phyloP scores from a whole-genome alignment of 345 rosid genomes.

The Eucalyptus urophylla region DNA sequence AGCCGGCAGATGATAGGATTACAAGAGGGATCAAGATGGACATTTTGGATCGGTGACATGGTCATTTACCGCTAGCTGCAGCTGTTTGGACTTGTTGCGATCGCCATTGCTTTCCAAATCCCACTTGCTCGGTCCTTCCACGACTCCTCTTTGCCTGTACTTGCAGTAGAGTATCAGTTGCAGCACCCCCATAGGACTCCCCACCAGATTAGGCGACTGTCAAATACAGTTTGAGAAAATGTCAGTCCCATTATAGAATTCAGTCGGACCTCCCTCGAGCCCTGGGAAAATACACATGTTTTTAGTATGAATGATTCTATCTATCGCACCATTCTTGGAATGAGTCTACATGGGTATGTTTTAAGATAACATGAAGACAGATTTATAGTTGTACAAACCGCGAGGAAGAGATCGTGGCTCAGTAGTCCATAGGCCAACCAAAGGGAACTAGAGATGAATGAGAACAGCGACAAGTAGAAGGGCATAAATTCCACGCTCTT shows the following conservation, averaged over 20 bases:
- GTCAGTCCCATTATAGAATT: not conserved
- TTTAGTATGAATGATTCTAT: not conserved
- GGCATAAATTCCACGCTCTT: conserved; percentile 95
- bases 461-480: conserved; percentile 68
- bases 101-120: conserved; percentile 23
- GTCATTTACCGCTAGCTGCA: conserved; percentile 4
- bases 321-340: not conserved
- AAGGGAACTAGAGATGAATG: conserved; percentile 54
- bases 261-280: not conserved
- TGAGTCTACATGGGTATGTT: not conserved
- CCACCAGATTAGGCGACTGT: conserved; percentile 73
- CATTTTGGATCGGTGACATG: not conserved
- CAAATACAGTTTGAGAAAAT: not conserved
- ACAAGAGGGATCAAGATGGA: not conserved
- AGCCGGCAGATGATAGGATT: not conserved
- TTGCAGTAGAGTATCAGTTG: conserved; percentile 54
- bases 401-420: conserved; percentile 63
- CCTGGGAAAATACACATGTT: not conserved
- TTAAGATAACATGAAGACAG: not conserved
- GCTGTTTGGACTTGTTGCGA: conserved; percentile 13
- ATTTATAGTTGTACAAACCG: conserved; percentile 27
- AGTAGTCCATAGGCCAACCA: conserved; percentile 77
- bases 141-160: conserved; percentile 41
- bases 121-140: conserved; percentile 32
- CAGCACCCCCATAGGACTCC: conserved; percentile 54